phyloP scores from a whole-genome alignment of 2,329 filamentous ascomycete genomes.

The Fusarium nodosum region DNA sequence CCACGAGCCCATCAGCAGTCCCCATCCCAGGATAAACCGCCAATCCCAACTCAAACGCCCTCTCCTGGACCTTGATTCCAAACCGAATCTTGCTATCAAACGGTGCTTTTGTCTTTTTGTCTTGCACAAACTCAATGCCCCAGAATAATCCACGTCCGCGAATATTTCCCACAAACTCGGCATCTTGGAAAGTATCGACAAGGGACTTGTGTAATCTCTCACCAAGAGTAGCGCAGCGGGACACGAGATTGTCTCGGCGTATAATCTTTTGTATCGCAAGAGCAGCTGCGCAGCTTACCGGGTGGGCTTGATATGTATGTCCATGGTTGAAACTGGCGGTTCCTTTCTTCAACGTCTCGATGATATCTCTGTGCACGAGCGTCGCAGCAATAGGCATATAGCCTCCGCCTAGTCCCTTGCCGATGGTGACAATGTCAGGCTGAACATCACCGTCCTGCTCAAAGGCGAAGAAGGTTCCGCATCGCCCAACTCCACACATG shows the following conservation, averaged over 20 bases:
- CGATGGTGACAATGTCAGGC: slow-evolving; percentile 76
- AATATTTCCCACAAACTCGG: slow-evolving; percentile 70
- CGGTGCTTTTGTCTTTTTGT: slow-evolving; percentile 54
- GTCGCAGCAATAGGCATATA: slow-evolving; percentile 73
- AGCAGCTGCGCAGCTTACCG: slow-evolving; percentile 70
- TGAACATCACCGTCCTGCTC: slow-evolving; percentile 66
- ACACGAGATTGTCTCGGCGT: slow-evolving; percentile 67
- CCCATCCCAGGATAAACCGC: slow-evolving; percentile 74
- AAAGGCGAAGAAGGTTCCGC: slow-evolving; percentile 72
- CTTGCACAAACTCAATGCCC: slow-evolving; percentile 62
- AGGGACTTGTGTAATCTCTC: slow-evolving; percentile 61
- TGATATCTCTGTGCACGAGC: slow-evolving; percentile 66
- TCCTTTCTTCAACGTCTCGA: slow-evolving; percentile 58
- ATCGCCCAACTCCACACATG: slow-evolving; percentile 76
- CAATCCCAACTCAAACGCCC: slow-evolving; percentile 53
- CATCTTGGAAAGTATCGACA: slow-evolving; percentile 56
- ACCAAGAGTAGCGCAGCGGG: slow-evolving; percentile 70
- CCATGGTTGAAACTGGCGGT: slow-evolving; percentile 63
- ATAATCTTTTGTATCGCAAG: slow-evolving; percentile 74
- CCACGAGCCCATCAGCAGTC: slow-evolving; percentile 69
- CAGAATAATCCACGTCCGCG: slow-evolving; percentile 69
- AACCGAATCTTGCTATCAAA: slow-evolving; percentile 52
- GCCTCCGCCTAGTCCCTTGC: slow-evolving; percentile 75
- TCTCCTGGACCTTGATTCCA: slow-evolving; percentile 48
- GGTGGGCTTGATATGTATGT: slow-evolving; percentile 73